phyloP scores from a whole-genome alignment of 495 filamentous ascomycete species.

The Penicillium daleae region DNA sequence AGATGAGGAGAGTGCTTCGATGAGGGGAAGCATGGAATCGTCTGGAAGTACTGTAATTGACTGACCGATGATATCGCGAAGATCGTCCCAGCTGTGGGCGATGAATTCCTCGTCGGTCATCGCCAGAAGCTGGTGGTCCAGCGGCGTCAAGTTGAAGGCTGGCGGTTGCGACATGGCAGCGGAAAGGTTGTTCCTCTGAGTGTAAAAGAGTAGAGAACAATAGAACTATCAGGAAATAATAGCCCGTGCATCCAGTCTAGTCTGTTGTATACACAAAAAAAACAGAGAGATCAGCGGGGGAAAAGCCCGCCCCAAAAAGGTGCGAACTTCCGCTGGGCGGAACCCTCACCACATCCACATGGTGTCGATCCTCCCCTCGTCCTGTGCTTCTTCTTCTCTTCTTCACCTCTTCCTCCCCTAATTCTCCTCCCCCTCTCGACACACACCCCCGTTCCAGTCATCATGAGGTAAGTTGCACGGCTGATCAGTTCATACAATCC shows the following conservation, averaged over 20 bases:
- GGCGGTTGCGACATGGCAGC: constrained; percentile 21
- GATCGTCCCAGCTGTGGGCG: constrained; percentile 69
- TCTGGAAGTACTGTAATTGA: neutral
- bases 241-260: no score
- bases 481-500: neutral
- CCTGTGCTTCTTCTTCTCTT: constrained; percentile 13
- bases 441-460: constrained; percentile 19
- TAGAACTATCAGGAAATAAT: no score
- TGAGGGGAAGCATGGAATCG: constrained; percentile 7
- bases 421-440: constrained; percentile 1
- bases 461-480: constrained; percentile 40
- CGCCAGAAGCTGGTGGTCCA: constrained; percentile 67
- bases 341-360: constrained; percentile 13
- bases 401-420: constrained; percentile 11
- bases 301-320: constrained; percentile 15
- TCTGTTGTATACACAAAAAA: no score
- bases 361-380: neutral
- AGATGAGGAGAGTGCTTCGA: constrained; percentile 1
- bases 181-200: neutral
- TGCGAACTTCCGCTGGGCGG: constrained; percentile 34
- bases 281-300: constrained; percentile 10
- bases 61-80: constrained; percentile 68
- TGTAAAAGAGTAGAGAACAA: neutral
- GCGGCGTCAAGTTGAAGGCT: constrained; percentile 67
- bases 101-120: constrained; percentile 71